These are phyloP conservation scores for Kalmanozyma brasiliensis DNA, from an alignment of 1,284 basidiomycete genomes.

Conservation along the genomic window DNA sequence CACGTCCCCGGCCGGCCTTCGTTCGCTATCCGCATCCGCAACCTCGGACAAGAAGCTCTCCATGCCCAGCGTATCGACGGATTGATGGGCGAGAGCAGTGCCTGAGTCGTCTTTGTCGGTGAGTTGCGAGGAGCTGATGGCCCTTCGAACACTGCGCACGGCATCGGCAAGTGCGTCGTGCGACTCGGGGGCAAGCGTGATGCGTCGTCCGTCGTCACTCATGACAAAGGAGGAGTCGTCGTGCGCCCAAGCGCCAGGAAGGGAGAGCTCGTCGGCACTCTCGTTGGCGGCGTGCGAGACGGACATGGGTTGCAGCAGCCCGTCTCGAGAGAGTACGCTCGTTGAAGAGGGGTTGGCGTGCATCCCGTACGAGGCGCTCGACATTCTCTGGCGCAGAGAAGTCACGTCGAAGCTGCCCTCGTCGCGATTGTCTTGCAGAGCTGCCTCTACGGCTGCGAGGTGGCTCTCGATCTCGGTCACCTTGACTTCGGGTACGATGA, in stretches of 20 bases:
- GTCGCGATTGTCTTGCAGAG: conserved; percentile 37
- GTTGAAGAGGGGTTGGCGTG: conserved; percentile 34
- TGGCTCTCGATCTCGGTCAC: conserved; percentile 46
- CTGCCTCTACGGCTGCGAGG: conserved; percentile 43
- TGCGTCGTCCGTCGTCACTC: conserved; percentile 39
- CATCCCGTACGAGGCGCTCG: conserved; percentile 23
- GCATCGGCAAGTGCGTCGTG: conserved; percentile 51
- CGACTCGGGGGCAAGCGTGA: conserved; percentile 44
- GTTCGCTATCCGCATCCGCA: conserved; percentile 17
- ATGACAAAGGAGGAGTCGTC: conserved; percentile 25
- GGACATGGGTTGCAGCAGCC: conserved; percentile 4
- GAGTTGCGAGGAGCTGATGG: conserved; percentile 52
- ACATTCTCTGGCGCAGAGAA: conserved; percentile 43
- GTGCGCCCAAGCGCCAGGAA: conserved; percentile 40
- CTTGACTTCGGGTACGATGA: conserved; percentile 41
- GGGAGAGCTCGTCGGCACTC: conserved; percentile 33
- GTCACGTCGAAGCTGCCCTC: conserved; percentile 46
- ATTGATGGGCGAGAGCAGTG: conserved; percentile 16
- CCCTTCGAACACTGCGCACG: conserved; percentile 42
- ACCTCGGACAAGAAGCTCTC: conserved; percentile 31
- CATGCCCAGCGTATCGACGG: conserved; percentile 27
- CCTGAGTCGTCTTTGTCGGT: conserved; percentile 13
- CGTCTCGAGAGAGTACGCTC: conserved; percentile 39
- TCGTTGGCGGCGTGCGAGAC: conserved; percentile 4
- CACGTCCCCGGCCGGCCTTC: conserved; percentile 13